Evolutionary conservation across 768 basidiomycete species (phyloP).

Genomic region (Pleurotus djamor): DNA sequence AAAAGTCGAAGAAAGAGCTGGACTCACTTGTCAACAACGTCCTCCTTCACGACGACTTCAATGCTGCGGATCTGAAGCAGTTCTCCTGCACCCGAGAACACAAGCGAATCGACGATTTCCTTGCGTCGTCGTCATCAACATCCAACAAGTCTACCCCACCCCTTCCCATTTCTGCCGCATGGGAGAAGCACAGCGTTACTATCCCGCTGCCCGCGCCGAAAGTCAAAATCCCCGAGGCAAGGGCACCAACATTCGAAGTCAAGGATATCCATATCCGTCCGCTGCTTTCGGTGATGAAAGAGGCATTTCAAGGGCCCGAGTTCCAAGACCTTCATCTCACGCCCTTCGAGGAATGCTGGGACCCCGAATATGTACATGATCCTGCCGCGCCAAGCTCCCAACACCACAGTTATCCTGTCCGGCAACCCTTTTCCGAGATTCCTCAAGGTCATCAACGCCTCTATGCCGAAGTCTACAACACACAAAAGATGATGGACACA

Average conservation of each 20-base stretch:
- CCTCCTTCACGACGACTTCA: constrained; percentile 19
- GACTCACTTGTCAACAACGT: constrained; percentile 23
- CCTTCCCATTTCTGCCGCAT: background rate
- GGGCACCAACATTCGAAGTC: background rate
- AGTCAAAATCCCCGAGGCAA: background rate
- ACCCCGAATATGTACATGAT: background rate
- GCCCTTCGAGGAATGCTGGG: constrained; percentile 2
- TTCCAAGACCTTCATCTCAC: background rate
- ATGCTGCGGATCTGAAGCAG: constrained; percentile 8
- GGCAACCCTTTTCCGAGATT: constrained; percentile 18
- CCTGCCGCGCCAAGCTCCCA: constrained; percentile 5
- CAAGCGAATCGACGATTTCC: constrained; percentile 8
- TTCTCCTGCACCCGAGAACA: constrained; percentile 17
- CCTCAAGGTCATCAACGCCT: constrained; percentile 11
- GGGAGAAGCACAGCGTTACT: background rate
- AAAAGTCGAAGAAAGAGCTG: constrained; percentile 23
- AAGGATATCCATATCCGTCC: background rate
- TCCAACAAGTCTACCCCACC: background rate
- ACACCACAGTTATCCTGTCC: constrained; percentile 17
- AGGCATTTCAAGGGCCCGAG: background rate
- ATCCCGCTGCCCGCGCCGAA: background rate
- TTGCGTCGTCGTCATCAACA: background rate
- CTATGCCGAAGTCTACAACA: constrained; percentile 19
- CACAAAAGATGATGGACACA: constrained; percentile 12
- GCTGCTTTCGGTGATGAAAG: background rate